Base-by-base conservation (phyloP, 495 filamentous ascomycete genomes). In the Elasticomyces elasticus region DNA sequence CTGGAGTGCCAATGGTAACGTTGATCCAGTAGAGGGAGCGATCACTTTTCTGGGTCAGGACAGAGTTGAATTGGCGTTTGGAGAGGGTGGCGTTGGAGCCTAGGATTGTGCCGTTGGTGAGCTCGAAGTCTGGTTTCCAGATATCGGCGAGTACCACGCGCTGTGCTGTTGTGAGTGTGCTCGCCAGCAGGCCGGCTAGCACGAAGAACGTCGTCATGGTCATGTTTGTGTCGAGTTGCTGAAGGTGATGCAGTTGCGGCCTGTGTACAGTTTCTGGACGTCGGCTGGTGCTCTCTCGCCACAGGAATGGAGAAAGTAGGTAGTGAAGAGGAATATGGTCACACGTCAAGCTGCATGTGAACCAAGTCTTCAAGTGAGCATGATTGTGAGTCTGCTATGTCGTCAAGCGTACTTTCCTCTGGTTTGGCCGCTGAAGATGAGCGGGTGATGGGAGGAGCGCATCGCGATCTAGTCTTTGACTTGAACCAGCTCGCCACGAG, bases 21-120 rank as follows among this genome's bases (percentile, higher is more conserved):
- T 76, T 72, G 20, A 69, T 71, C 44, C 69, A 70, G 59, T 75
- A 76, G n/a, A 74, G 58, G 0, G 64, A 45, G 28, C 31, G 44
- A 26, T 52, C 43, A 10, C 49, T 26, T 15, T 35, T 48, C 20
- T 47, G 55, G 6, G 35, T 40, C 11, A 58, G 54, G 1, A 24
- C 5, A n/a, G 22, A 9, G 48, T 23, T 42, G 30, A 58, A 25
- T 12, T 22, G 17, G 12, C 49, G 49, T 20, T 20, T 25, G 22
- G 49, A 43, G 5, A 51, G 28, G 5, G 48, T 38, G 48, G 19
- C 28, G 48, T 51, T 51, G 20, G 5, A 24, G 30, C 28, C 28
- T 9, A 24, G 2, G 27, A 25, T 33, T 4, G 45, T 51, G 48
- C 48, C 20, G 25, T 37, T 37, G 19, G n/a, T 5, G 5, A n/a